Percentiles rank a stretch among this genome's conserved stretches.
phyloP scores from a whole-genome alignment of 1,284 basidiomycete species.

The Sporisorium graminicola region DNA sequence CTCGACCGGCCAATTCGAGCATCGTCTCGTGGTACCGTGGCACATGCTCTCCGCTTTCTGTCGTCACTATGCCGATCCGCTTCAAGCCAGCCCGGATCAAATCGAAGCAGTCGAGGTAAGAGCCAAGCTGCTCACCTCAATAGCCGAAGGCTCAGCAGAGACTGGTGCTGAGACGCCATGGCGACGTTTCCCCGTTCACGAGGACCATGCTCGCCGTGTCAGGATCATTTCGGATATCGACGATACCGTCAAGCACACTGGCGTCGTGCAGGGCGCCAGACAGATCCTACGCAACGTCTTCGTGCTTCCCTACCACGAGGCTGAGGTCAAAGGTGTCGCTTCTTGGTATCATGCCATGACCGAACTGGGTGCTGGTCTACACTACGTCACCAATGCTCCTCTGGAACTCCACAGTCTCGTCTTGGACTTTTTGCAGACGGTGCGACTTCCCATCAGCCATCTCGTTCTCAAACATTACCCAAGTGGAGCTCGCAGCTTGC shows the following conservation, averaged over 20 bases:
- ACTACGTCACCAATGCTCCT: constrained; percentile 83
- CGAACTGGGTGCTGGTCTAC: constrained; percentile 42
- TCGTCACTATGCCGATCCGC: constrained; percentile 23
- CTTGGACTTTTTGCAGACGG: constrained; percentile 80
- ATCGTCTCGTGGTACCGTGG: constrained; percentile 47
- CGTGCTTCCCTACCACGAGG: constrained; percentile 76
- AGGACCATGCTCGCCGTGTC: constrained; percentile 39
- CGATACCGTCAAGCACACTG: constrained; percentile 83
- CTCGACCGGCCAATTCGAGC: constrained; percentile 38
- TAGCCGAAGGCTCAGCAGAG: neutral
- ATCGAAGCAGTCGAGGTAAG: constrained; percentile 45
- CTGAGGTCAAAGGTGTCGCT: constrained; percentile 85
- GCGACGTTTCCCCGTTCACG: constrained; percentile 38
- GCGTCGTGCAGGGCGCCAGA: constrained; percentile 68
- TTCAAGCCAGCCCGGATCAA: constrained; percentile 19
- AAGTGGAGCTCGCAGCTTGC: constrained; percentile 43
- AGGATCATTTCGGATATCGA: constrained; percentile 91
- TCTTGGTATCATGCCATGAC: constrained; percentile 70
- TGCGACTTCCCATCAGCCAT: constrained; percentile 77
- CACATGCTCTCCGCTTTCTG: constrained; percentile 55
- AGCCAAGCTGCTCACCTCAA: constrained; percentile 22
- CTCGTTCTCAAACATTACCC: constrained; percentile 59
- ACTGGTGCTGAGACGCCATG: constrained; percentile 25
- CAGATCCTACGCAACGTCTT: constrained; percentile 72
- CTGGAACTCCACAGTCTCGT: constrained; percentile 86